These are phyloP conservation scores for Thelephora terrestris DNA, from an alignment of 1,284 basidiomycete genomes.

Conservation along the genomic window DNA sequence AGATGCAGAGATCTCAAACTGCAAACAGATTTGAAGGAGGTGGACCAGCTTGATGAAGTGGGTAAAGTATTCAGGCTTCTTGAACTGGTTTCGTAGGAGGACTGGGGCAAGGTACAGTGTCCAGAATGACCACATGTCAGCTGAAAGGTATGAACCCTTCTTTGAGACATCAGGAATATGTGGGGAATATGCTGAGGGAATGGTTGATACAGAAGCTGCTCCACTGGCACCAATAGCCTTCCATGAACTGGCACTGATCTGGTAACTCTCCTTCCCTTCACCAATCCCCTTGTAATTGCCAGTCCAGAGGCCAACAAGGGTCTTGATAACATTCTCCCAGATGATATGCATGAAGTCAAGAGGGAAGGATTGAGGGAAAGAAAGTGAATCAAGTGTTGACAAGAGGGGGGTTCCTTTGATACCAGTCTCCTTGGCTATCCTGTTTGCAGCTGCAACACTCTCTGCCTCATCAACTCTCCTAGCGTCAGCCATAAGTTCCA, in stretches of 20 bases:
- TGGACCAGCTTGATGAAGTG: slow-evolving; percentile 33
- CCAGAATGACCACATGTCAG: slow-evolving; percentile 30
- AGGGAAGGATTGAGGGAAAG: slow-evolving; percentile 31
- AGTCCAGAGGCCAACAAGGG: slow-evolving; percentile 31
- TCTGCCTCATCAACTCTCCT: not conserved
- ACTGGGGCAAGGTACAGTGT: slow-evolving; percentile 21
- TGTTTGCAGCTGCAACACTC: not conserved
- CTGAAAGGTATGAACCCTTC: no score
- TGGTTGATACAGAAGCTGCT: slow-evolving; percentile 18
- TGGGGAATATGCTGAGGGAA: slow-evolving; percentile 31
- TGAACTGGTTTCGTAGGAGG: slow-evolving; percentile 23
- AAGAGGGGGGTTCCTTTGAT: slow-evolving; percentile 32
- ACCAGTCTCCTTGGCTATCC: slow-evolving; percentile 24
- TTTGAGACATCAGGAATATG: slow-evolving; percentile 30
- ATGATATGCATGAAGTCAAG: slow-evolving; percentile 41
- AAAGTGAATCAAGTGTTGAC: slow-evolving; percentile 23
- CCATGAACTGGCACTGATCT: slow-evolving; percentile 25
- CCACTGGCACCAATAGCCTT: slow-evolving; percentile 27
- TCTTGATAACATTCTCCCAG: slow-evolving; percentile 30
- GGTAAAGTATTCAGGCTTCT: slow-evolving; percentile 25
- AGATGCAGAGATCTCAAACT: slow-evolving; percentile 26
- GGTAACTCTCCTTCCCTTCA: slow-evolving; percentile 22
- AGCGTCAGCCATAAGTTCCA: not conserved
- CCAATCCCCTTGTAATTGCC: slow-evolving; percentile 29
- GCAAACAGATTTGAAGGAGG: slow-evolving; percentile 29